Evolutionary conservation across 2,329 filamentous ascomycete genomes (phyloP), one percentile per base, ranked within the genome.

Genomic region (Aspergillus sp.): DNA sequence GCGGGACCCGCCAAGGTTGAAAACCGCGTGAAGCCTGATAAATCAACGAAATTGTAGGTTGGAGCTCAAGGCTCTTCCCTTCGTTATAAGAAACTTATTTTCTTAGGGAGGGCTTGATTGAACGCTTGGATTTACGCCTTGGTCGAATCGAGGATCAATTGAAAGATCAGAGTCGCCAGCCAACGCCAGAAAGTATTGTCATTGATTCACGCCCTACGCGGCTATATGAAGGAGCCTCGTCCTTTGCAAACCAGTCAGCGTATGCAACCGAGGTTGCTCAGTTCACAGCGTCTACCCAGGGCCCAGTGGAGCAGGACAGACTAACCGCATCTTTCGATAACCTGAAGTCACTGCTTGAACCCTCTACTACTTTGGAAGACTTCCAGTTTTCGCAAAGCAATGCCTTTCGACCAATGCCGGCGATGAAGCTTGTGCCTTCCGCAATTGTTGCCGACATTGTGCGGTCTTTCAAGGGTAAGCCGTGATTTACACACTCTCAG

Each of bases 221-320:
- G 15, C 33, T 57, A 0, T 61, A 59, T 40, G 57, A 64, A 52
- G 63, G 63, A 1, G 51, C 39, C 13, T 59, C 63, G 7, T 62
- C 63, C 9, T 65, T 65, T 33, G 46, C 55, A 5, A 57, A 39
- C 19, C 60, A 64, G 34, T 64, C 63, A 12, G 50, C 52, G 3
- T 50, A 60, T 15, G 63, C 63, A 0, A 62, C 52, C 24, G 54
- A 65, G 24, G 55, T 54, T 12, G 61, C 58, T 27, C 50, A 44
- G 40, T 5, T 45, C n/a, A 55, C 61, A 47, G 54, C 50, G 19
- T 52, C 30, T 37, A 50, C 15, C 47, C 51, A 45, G 33, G 42
- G 42, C 6, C 22, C 48, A 5, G 54, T 27, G 4, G 44, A 37
- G 20, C 50, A 41, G 9, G 51, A 55, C 0, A 56, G 45, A 34